A percentile compares a stretch with the other conserved stretches of the same genome.
These are phyloP conservation scores for Ormosia semicastrata DNA, from an alignment of 306 rosid species.

Conservation along the genomic window DNA sequence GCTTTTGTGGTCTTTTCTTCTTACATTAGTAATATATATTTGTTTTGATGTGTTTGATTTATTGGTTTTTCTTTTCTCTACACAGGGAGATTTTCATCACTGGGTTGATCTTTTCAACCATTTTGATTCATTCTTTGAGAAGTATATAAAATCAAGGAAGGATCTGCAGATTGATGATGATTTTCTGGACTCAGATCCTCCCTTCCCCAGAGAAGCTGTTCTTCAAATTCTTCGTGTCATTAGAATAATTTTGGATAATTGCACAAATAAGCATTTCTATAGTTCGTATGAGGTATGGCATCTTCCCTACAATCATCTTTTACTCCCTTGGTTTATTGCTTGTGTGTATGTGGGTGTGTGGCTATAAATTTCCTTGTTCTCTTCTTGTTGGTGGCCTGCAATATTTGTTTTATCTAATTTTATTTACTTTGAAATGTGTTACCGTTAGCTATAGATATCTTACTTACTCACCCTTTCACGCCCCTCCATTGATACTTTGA, in stretches of 20 bases:
- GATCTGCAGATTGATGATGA: constrained; percentile 84
- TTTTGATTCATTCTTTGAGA: constrained; percentile 97
- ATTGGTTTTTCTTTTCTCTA: constrained; percentile 31
- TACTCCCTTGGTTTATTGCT: neutral
- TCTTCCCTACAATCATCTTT: neutral
- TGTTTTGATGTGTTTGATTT: constrained; percentile 36
- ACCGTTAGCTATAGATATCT: neutral
- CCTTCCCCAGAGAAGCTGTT: constrained; percentile 87
- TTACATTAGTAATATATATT: neutral
- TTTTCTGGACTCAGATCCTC: constrained; percentile 75
- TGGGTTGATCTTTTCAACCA: constrained; percentile 97
- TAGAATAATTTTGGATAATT: constrained; percentile 89
- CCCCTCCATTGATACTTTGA: constrained; percentile 8
- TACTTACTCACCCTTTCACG: neutral
- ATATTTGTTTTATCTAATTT: neutral
- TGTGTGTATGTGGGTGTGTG: neutral
- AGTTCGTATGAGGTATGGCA: constrained; percentile 86
- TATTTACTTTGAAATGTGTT: neutral
- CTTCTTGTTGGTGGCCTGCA: neutral
- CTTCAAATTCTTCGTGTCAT: constrained; percentile 91
- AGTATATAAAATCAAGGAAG: constrained; percentile 84
- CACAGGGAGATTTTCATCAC: constrained; percentile 99
- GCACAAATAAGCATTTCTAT: constrained; percentile 94
- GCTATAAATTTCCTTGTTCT: neutral
- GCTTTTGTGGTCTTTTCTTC: constrained; percentile 27